phyloP scores from a whole-genome alignment of 2,329 filamentous ascomycete genomes.

The Corinectria fuckeliana region DNA sequence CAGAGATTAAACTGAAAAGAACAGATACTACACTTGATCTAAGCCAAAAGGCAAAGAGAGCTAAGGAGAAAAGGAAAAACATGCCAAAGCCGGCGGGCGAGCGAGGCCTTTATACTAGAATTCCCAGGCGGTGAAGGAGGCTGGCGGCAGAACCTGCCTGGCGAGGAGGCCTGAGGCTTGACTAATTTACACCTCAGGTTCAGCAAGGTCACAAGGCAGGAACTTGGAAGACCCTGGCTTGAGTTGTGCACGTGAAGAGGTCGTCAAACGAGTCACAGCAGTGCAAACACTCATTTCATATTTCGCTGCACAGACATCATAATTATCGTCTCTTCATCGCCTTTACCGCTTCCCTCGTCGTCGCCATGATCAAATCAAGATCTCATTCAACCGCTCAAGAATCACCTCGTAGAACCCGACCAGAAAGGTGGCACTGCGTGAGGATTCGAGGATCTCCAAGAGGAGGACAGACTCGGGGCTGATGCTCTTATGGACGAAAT shows the following conservation, averaged over 20 bases:
- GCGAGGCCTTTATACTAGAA: slow-evolving; percentile 29
- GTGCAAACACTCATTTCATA: neutral
- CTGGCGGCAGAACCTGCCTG: slow-evolving; percentile 36
- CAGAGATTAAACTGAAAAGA: slow-evolving; percentile 98
- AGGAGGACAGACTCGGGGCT: slow-evolving; percentile 14
- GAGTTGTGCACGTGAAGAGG: neutral
- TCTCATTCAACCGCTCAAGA: slow-evolving; percentile 5
- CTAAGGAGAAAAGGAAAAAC: slow-evolving; percentile 46
- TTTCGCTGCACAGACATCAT: neutral
- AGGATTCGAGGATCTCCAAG: neutral
- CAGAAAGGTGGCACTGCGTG: slow-evolving; percentile 6
- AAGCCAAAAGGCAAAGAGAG: slow-evolving; percentile 68
- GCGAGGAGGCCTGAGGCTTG: neutral
- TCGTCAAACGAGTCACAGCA: neutral
- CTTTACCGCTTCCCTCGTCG: no score
- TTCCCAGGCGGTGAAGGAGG: slow-evolving; percentile 35
- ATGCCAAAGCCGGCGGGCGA: slow-evolving; percentile 20
- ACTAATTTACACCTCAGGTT: neutral
- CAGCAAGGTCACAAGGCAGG: neutral
- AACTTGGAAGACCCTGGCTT: neutral
- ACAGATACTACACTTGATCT: slow-evolving; percentile 97
- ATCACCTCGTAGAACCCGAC: slow-evolving; percentile 5
- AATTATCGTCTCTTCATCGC: neutral
- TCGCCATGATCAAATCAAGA: neutral
- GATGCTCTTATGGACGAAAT: slow-evolving; percentile 16